A percentile compares a stretch with the other conserved stretches of the same genome.
These are phyloP conservation scores for Reutealis trisperma DNA, from an alignment of 345 rosid species.

Conservation along the genomic window DNA sequence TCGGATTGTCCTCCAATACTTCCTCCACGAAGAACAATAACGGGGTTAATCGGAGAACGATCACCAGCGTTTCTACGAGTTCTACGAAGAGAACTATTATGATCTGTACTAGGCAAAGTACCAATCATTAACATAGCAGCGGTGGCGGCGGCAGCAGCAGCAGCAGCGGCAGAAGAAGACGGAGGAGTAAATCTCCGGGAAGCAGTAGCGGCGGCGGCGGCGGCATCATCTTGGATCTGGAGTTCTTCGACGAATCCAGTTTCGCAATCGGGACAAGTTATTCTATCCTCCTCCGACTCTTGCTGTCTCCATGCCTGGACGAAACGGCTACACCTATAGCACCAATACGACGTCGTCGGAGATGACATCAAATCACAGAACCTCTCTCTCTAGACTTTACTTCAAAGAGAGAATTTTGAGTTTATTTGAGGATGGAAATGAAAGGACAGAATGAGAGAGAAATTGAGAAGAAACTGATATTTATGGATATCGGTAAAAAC, in stretches of 20 bases:
- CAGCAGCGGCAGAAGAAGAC: background rate
- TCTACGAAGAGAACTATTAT: slow-evolving; percentile 25
- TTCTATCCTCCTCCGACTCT: slow-evolving; percentile 20
- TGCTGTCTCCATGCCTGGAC: slow-evolving; percentile 43
- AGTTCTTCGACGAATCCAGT: slow-evolving; percentile 77
- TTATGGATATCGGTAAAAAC: background rate
- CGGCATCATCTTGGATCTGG: slow-evolving; percentile 36
- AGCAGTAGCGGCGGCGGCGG: slow-evolving; percentile 8
- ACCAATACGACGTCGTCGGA: slow-evolving; percentile 71
- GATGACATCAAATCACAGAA: slow-evolving; percentile 48
- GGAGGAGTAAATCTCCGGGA: slow-evolving; percentile 1
- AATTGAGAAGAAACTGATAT: background rate
- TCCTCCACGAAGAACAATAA: slow-evolving; percentile 72
- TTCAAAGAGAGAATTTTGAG: background rate
- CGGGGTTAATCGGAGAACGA: slow-evolving; percentile 78
- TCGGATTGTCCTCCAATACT: background rate
- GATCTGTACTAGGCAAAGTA: slow-evolving; percentile 14
- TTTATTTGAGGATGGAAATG: background rate
- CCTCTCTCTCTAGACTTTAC: background rate
- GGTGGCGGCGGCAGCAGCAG: slow-evolving; percentile 29
- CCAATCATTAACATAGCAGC: slow-evolving; percentile 47
- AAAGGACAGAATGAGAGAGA: background rate
- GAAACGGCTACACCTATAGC: slow-evolving; percentile 77
- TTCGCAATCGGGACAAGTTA: slow-evolving; percentile 77
- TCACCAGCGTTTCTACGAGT: slow-evolving; percentile 50